phyloP scores from a whole-genome alignment of 2,329 filamentous ascomycete species.

The Ophiostoma novo-ulmi region DNA sequence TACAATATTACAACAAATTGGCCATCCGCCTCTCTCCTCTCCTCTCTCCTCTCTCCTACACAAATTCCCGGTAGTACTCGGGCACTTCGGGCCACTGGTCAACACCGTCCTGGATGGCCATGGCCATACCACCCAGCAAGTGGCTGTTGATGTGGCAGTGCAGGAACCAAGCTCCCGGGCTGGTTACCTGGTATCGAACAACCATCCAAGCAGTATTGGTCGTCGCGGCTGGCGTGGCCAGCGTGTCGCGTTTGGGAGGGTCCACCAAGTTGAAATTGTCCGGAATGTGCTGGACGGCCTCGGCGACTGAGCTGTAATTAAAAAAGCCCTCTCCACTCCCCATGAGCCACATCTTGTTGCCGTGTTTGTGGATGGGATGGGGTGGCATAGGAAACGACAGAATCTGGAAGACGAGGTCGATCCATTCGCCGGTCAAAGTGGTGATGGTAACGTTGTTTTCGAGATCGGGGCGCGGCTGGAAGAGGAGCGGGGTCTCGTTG shows the following conservation, averaged over 20 bases:
- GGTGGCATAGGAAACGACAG: conserved; percentile 44
- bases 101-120: conserved; percentile 47
- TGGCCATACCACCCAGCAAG: conserved; percentile 50
- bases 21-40: too few species aligned
- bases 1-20: neutral
- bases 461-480: conserved; percentile 36
- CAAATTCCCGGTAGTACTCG: conserved; percentile 6
- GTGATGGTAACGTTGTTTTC: conserved; percentile 45
- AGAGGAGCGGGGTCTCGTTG: conserved; percentile 41
- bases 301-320: conserved; percentile 48
- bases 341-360: conserved; percentile 54
- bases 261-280: conserved; percentile 52
- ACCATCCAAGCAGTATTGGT: conserved; percentile 43
- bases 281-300: conserved; percentile 45
- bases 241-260: conserved; percentile 51
- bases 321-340: conserved; percentile 49
- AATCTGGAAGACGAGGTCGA: conserved; percentile 51
- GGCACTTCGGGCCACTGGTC: conserved; percentile 43
- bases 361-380: conserved; percentile 62
- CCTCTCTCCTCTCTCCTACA: neutral
- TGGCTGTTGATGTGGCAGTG: conserved; percentile 55
- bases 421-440: conserved; percentile 46
- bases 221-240: conserved; percentile 36
- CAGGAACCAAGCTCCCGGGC: conserved; percentile 50
- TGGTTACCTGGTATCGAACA: conserved; percentile 48